phyloP scores from a whole-genome alignment of 2,329 filamentous ascomycete genomes.

The Pestalotiopsis sp. region DNA sequence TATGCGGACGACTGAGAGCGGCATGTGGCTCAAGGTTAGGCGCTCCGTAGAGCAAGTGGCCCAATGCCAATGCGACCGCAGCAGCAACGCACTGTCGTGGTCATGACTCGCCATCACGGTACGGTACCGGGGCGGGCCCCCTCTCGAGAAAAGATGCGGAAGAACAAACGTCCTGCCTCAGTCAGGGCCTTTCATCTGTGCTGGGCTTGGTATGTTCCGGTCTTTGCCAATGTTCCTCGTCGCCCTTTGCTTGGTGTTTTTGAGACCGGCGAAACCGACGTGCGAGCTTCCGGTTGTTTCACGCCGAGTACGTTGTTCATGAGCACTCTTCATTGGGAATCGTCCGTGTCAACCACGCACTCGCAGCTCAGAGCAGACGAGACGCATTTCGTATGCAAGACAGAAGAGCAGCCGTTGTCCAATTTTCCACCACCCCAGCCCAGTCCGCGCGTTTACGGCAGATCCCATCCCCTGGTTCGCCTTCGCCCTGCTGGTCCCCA shows the following conservation, averaged over 20 bases:
- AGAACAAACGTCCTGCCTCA: neutral
- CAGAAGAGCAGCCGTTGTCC: neutral
- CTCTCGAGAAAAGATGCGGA: neutral
- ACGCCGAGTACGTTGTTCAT: neutral
- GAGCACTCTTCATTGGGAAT: neutral
- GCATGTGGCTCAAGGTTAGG: neutral
- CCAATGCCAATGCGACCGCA: neutral
- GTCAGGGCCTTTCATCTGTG: too few species aligned
- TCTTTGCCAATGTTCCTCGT: neutral
- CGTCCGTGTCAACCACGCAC: neutral
- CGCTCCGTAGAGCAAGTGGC: neutral
- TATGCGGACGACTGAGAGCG: neutral
- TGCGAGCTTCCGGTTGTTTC: neutral
- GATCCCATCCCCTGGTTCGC: neutral
- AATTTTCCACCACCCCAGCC: neutral
- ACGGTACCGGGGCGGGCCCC: neutral
- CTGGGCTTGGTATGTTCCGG: neutral
- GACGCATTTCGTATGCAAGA: neutral
- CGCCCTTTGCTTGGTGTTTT: neutral
- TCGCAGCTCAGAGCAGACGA: neutral
- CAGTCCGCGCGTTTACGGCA: neutral
- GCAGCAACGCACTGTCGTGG: neutral
- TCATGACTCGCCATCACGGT: neutral
- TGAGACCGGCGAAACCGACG: slow-evolving; percentile 7
- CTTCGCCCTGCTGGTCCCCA: neutral